Evolutionary conservation across 148 eudicot genomes (phyloP).

Genomic region (Camellia lanceoleosa): DNA sequence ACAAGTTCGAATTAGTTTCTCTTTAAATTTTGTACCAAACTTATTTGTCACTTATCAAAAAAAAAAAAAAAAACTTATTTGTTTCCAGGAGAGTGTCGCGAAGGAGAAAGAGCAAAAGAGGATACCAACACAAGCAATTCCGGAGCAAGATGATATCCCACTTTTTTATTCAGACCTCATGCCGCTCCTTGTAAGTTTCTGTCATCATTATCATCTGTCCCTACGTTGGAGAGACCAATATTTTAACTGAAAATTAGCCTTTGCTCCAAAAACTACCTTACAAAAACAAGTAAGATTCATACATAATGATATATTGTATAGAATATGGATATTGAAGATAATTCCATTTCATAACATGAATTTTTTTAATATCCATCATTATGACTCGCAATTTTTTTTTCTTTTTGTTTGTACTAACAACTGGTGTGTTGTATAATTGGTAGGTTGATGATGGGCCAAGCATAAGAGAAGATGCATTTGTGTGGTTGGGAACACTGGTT

Average conservation of each 20-base stretch:
- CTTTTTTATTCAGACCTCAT: slow-evolving; percentile 85
- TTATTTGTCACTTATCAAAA: too few relatives aligned
- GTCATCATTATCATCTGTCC: background rate
- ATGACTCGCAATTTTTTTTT: background rate
- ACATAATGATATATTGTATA: background rate
- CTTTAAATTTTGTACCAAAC: background rate
- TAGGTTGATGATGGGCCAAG: slow-evolving; percentile 80
- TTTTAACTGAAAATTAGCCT: background rate
- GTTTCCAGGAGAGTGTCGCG: slow-evolving; percentile 59
- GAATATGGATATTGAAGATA: background rate
- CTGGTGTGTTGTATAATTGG: slow-evolving; percentile 10
- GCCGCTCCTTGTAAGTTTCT: slow-evolving; percentile 79
- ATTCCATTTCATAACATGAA: background rate
- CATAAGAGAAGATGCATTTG: slow-evolving; percentile 72
- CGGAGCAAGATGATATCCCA: slow-evolving; percentile 67
- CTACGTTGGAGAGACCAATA: background rate
- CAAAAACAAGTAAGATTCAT: background rate
- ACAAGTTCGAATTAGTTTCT: background rate
- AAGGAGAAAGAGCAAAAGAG: slow-evolving; percentile 77
- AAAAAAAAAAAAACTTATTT: too few relatives aligned
- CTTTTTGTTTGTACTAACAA: background rate
- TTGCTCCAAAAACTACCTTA: background rate
- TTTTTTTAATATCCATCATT: background rate
- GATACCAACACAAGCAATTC: slow-evolving; percentile 25
- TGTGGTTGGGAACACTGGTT: slow-evolving; percentile 77